Base-by-base conservation (phyloP, 2,329 filamentous ascomycete species). In the Alternaria triticina region DNA sequence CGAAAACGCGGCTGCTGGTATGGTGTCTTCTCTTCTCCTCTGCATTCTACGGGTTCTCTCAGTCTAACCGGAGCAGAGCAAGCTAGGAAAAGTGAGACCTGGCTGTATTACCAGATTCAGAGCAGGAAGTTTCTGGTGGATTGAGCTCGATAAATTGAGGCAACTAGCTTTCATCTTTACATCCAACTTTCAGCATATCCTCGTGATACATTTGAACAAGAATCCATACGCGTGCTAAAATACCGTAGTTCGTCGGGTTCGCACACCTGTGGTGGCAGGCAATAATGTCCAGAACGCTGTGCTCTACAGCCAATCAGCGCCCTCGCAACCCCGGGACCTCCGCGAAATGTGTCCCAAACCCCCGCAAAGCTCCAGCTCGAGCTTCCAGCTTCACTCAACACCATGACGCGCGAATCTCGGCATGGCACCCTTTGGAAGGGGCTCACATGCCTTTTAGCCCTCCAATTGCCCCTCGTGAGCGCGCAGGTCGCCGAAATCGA, bases 401-500 rank as follows among this genome's bases (percentile, higher is more conserved):
- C 58, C 59, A 77, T 74, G 71, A 74, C 71, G 63, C 70, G 66
- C 67, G 69, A 70, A 59, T 72, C 59, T 20, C 59, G 68, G 64
- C 66, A 71, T 57, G 59, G 66, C 59, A 57, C 58, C 60, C 66
- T 70, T 25, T 65, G 69, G 65, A 65, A 62, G 52, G 66, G 72
- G 45, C 52, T 77, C 25, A 51, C 71, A 15, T 70, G 73, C 46
- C 52, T 73, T 20, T 60, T 75, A 10, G 52, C 71, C 9, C 56
- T 72, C 28, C 73, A 74, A 70, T 72, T 71, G 61, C 66, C 74
- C 22, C 49, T 72, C 43, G 64, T 54, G 6, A 62, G 62, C 44
- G 76, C 78, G 65, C 77, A 79, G 69, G 74, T 75, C 63, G 74
- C 75, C 20, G 77, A 78, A 27, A 77, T 80, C 12, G 75, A 79